phyloP scores from a whole-genome alignment of 192 early-diverging fungal species.

The Funneliformis geosporum region DNA sequence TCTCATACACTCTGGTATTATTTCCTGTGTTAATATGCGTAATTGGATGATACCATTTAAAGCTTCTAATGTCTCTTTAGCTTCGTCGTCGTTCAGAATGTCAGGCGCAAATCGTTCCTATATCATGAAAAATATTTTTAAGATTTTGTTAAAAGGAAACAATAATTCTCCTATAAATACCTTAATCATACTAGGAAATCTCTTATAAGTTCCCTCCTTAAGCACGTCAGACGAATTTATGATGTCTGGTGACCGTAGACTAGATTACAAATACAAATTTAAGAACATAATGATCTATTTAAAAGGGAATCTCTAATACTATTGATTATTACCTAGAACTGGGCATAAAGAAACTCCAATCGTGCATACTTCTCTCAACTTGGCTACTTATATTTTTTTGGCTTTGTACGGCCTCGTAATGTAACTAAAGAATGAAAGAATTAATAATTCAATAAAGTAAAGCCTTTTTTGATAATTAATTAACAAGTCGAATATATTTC shows the following conservation, averaged over 20 bases:
- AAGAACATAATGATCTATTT: not conserved
- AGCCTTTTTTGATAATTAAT: too few species aligned
- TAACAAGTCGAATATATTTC: too few species aligned
- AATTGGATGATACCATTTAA: slow-evolving; percentile 73
- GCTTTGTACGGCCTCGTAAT: not conserved
- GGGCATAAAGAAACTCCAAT: not conserved
- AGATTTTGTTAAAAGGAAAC: not conserved
- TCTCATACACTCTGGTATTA: slow-evolving; percentile 67
- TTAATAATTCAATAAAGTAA: not conserved
- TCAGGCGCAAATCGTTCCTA: slow-evolving; percentile 59
- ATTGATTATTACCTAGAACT: not conserved
- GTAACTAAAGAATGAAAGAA: not conserved
- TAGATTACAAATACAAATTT: not conserved
- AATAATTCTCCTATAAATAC: slow-evolving; percentile 36
- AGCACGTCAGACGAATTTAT: slow-evolving; percentile 83
- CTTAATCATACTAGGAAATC: slow-evolving; percentile 75
- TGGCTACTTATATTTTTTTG: not conserved
- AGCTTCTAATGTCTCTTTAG: slow-evolving; percentile 58
- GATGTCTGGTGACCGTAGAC: slow-evolving; percentile 62
- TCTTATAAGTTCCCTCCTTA: slow-evolving; percentile 79
- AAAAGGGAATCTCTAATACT: too few species aligned
- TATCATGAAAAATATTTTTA: not conserved
- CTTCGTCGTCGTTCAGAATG: slow-evolving; percentile 57
- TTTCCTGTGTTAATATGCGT: slow-evolving; percentile 71
- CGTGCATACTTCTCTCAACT: not conserved